Conservation (phyloP, 2,329 filamentous ascomycete species). For the Lecanicillium sp. region DNA sequence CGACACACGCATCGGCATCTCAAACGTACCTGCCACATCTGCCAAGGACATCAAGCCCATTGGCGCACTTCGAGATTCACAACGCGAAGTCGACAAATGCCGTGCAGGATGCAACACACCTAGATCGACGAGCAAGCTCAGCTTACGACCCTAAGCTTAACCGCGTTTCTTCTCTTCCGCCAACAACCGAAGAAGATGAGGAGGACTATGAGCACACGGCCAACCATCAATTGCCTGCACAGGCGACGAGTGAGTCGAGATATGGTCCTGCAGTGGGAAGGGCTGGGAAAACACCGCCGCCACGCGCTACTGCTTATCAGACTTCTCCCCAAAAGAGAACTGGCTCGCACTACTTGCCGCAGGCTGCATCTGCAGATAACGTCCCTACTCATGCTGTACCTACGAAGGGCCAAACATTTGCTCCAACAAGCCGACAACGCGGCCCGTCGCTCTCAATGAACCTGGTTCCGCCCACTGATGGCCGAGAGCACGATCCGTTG, state of each 20-base stretch:
- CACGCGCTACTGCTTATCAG: slow-evolving; percentile 23
- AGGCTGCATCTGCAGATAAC: slow-evolving; percentile 21
- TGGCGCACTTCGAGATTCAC: slow-evolving; percentile 54
- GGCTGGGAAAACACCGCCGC: too few species aligned
- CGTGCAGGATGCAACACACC: slow-evolving; percentile 25
- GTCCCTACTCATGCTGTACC: slow-evolving; percentile 37
- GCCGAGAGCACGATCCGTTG: slow-evolving; percentile 64
- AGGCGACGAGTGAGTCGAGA: slow-evolving; percentile 22
- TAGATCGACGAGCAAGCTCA: slow-evolving; percentile 42
- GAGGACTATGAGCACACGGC: slow-evolving; percentile 36
- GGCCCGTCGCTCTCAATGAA: slow-evolving; percentile 48
- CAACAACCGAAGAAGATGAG: slow-evolving; percentile 55
- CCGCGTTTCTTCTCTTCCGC: slow-evolving; percentile 48
- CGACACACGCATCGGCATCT: slow-evolving; percentile 25
- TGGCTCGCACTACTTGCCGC: slow-evolving; percentile 42
- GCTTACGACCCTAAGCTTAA: slow-evolving; percentile 47
- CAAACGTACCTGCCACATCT: slow-evolving; percentile 47
- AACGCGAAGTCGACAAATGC: slow-evolving; percentile 27
- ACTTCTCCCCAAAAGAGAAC: slow-evolving; percentile 51
- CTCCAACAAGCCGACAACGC: slow-evolving; percentile 32
- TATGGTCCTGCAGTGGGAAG: slow-evolving; percentile 24
- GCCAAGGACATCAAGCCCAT: slow-evolving; percentile 56
- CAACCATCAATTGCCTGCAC: slow-evolving; percentile 15
- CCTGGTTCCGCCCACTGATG: slow-evolving; percentile 55
- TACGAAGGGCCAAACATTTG: slow-evolving; percentile 12